Base-by-base conservation (phyloP, 352 stramenopile genomes). In the Phytophthora kernoviae region DNA sequence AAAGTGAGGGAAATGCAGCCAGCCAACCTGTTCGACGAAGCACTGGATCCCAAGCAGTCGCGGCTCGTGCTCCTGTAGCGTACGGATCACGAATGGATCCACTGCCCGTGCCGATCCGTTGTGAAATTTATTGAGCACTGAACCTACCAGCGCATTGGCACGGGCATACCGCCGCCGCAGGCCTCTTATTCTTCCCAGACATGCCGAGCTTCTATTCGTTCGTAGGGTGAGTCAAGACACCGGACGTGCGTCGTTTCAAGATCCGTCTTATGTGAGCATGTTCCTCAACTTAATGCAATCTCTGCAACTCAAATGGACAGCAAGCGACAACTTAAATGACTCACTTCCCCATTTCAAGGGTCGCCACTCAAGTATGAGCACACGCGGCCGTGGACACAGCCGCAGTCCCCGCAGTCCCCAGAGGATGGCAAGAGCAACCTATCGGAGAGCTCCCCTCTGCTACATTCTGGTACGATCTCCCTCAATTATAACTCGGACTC, bases 401-500 rank as follows among this genome's bases (percentile, higher is more conserved):
- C 45, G 37, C n/a, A 57, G n/a, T 32, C 55, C 70, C 70, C 27
- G 22, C 36, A 68, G 51, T 56, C 44, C 33, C 60, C 51, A 24
- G 52, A 62, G 15, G 73, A 80, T 42, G 51, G 70, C 37, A 49
- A 42, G 10, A 54, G 57, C 27, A 44, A 52, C 4, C 41, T 37
- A 14, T 48, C 34, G 24, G 79, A 87, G 52, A 54, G 41, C 46
- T 87, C 78, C 20, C 78, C 81, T 12, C 65, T 93, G 58, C 70
- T 93, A 22, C 66, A 71, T 39, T 27, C 62, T 0, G 75, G 76
- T 24, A 61, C 47, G 8, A 62, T 88, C 30, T 75, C 80, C 57
- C 74, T 90, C 6, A 90, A 94, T 58, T 94, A 94, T 68, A 94
- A 94, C 74, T 94, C 85, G 41, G 85, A 94, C 54, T 93, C 85